These are phyloP conservation scores for Beta macrorhiza DNA, from an alignment of 179 eudicot genomes.

Conservation along the genomic window DNA sequence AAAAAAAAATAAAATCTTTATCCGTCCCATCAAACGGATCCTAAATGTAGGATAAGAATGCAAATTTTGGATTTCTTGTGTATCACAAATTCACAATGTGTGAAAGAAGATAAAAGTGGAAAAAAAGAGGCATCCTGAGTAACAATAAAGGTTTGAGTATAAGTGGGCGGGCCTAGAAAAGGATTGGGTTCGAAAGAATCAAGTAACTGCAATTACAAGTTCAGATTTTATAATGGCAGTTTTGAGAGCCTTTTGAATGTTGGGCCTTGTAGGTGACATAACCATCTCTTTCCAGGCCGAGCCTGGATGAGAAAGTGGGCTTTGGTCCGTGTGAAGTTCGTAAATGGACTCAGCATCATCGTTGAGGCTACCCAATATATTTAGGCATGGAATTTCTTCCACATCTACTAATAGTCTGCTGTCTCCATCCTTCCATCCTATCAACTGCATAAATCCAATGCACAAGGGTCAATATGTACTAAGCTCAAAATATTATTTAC, in stretches of 20 bases:
- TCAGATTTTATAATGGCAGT: conserved; percentile 42
- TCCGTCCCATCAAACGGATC: too few relatives aligned
- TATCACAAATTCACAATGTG: neutral
- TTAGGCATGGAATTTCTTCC: conserved; percentile 56
- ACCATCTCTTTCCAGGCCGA: conserved; percentile 71
- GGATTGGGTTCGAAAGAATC: neutral
- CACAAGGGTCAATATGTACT: neutral
- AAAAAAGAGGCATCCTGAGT: neutral
- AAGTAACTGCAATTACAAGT: neutral
- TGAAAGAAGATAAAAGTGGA: too few relatives aligned
- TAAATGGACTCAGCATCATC: conserved; percentile 68
- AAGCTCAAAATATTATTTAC: neutral
- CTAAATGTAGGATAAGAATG: too few relatives aligned
- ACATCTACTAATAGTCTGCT: conserved; percentile 60
- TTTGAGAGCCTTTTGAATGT: conserved; percentile 47
- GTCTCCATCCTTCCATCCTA: conserved; percentile 76
- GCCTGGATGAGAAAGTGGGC: conserved; percentile 34
- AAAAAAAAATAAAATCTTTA: too few relatives aligned
- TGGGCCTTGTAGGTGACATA: conserved; percentile 44
- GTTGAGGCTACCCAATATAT: conserved; percentile 43
- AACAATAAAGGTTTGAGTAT: neutral
- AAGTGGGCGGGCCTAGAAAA: neutral
- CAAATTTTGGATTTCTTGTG: neutral
- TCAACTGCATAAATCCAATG: conserved; percentile 45
- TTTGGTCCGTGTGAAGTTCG: conserved; percentile 47